These are phyloP conservation scores for Pleoardoris graminearum DNA, from an alignment of 2,329 filamentous ascomycete species.

Conservation along the genomic window DNA sequence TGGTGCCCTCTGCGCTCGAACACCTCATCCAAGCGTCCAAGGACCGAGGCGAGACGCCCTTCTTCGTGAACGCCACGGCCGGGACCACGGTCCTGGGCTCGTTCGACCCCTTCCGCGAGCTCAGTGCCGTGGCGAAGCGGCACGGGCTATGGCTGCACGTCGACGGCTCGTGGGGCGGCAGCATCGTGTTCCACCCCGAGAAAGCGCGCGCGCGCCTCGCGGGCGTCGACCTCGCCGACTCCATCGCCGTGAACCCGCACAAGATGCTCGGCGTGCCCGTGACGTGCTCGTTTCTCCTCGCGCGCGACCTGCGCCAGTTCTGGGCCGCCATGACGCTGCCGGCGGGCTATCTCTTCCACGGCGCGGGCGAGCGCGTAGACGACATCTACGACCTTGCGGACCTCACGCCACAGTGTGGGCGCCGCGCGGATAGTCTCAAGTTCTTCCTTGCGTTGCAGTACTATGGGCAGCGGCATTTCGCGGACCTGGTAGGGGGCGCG, in stretches of 20 bases:
- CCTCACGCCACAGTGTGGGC: constrained; percentile 89
- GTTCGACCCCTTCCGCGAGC: constrained; percentile 76
- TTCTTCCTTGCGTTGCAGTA: constrained; percentile 88
- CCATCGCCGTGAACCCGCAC: constrained; percentile 87
- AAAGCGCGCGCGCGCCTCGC: constrained; percentile 64
- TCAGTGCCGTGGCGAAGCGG: constrained; percentile 70
- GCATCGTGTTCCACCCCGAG: constrained; percentile 70
- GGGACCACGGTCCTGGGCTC: constrained; percentile 92
- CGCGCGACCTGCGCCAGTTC: constrained; percentile 74
- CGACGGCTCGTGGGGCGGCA: constrained; percentile 89
- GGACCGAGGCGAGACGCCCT: constrained; percentile 72
- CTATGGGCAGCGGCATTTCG: constrained; percentile 78
- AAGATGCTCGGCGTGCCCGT: constrained; percentile 95
- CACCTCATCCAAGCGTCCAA: constrained; percentile 65
- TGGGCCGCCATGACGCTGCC: constrained; percentile 82
- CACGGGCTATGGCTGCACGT: constrained; percentile 88
- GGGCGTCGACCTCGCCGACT: constrained; percentile 76
- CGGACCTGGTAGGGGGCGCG: constrained; percentile 63
- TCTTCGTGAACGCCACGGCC: constrained; percentile 94
- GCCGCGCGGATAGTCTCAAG: constrained; percentile 83
- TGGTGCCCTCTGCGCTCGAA: constrained; percentile 69
- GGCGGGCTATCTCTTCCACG: constrained; percentile 71
- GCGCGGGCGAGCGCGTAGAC: constrained; percentile 31
- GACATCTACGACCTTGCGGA: constrained; percentile 88
- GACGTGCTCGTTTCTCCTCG: constrained; percentile 88